These are phyloP conservation scores for Trametes coccinea DNA, from an alignment of 768 basidiomycete genomes.

Conservation along the genomic window DNA sequence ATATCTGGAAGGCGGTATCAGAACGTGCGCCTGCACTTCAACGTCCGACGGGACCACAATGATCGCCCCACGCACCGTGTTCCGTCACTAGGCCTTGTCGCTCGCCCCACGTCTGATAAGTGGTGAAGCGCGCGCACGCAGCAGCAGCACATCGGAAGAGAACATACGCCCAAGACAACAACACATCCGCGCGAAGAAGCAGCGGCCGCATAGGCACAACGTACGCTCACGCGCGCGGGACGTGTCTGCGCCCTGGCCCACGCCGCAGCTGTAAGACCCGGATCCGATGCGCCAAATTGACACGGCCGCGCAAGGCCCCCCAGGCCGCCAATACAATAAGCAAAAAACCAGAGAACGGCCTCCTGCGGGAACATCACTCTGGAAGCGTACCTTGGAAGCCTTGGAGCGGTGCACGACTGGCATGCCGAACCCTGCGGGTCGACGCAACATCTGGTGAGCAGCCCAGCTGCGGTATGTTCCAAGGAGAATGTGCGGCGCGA, in stretches of 20 bases:
- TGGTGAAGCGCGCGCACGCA: no score
- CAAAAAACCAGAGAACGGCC: not conserved
- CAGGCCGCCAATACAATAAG: not conserved
- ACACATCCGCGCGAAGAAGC: no score
- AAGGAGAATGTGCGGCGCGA: slow-evolving; percentile 5
- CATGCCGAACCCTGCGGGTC: not conserved
- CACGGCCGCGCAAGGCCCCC: slow-evolving; percentile 6
- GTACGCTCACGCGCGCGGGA: no score
- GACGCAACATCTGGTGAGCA: not conserved
- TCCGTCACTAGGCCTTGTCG: no score
- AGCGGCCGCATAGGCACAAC: no score
- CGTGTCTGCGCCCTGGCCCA: not conserved
- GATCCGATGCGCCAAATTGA: slow-evolving; percentile 6
- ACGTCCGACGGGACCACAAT: no score
- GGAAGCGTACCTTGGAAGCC: not conserved
- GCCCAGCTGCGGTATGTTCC: not conserved
- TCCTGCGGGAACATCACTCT: not conserved
- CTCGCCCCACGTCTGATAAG: no score
- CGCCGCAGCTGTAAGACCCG: not conserved
- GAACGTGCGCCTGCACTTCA: no score
- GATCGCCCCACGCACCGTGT: no score
- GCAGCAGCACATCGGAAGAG: no score
- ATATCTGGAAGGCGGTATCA: no score
- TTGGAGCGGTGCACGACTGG: not conserved
- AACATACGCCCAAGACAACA: no score